phyloP scores from a whole-genome alignment of 257 asterid species.

The Mentha longifolia region DNA sequence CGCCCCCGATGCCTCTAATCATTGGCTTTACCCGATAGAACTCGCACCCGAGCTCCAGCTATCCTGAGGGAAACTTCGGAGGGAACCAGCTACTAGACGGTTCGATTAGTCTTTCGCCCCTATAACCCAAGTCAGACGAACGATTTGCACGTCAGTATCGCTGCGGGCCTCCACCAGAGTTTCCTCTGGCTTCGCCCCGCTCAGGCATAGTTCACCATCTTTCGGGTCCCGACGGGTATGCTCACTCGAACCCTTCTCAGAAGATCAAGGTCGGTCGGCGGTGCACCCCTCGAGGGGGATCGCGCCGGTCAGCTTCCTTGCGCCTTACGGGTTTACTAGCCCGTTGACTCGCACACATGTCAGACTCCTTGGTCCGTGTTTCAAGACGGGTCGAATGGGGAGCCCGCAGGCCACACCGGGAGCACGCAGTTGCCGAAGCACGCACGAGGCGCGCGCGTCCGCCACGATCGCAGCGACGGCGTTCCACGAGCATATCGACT shows the following conservation, averaged over 20 bases:
- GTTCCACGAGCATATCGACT: background rate
- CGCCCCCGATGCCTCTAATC: too few species aligned
- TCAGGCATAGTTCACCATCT: constrained; percentile 34
- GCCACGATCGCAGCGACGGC: constrained; percentile 6
- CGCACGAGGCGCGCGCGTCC: too few species aligned
- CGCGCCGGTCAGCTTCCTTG: background rate
- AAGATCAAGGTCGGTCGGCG: background rate
- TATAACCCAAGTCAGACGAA: constrained; percentile 12
- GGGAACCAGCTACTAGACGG: too few species aligned
- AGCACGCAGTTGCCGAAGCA: too few species aligned
- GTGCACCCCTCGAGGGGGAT: background rate
- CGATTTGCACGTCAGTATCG: constrained; percentile 65
- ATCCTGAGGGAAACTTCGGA: too few species aligned
- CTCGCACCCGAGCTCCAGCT: too few species aligned
- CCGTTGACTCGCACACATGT: background rate
- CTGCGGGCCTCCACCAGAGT: constrained; percentile 86
- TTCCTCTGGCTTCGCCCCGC: constrained; percentile 82
- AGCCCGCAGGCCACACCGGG: background rate
- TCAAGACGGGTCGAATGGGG: background rate
- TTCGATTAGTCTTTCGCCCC: too few species aligned
- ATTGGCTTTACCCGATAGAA: too few species aligned
- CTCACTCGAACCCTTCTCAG: constrained; percentile 12
- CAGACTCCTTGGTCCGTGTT: background rate
- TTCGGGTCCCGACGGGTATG: constrained; percentile 14
- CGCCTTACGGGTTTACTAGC: background rate